Evolutionary conservation across 208 protist species (phyloP).

Genomic region (Acanthamoeba triangularis): DNA sequence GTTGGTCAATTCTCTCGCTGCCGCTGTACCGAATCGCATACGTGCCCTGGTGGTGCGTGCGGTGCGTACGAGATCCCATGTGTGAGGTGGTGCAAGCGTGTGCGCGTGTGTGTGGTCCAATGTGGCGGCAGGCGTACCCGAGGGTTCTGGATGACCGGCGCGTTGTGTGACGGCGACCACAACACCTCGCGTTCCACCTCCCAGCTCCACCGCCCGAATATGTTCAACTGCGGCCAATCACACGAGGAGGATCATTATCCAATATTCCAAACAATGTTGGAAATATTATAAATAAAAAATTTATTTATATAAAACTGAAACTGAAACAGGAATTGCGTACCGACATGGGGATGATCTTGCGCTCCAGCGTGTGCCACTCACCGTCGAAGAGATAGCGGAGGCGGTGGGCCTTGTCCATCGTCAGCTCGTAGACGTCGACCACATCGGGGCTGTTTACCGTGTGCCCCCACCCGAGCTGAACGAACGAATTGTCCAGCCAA

Average conservation of each 20-base stretch:
- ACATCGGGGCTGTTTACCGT: conserved; percentile 57
- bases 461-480: conserved; percentile 52
- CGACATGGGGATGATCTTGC: neutral
- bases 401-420: conserved; percentile 17
- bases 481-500: neutral
- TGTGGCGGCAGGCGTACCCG: neutral
- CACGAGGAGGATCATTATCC: neutral
- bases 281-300: too few relatives aligned
- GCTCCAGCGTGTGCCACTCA: conserved; percentile 52
- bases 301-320: too few relatives aligned
- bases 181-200: conserved; percentile 46
- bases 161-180: conserved; percentile 60
- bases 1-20: conserved; percentile 27
- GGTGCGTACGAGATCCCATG: neutral
- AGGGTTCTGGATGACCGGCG: conserved; percentile 43
- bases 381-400: conserved; percentile 47
- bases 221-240: neutral
- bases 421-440: conserved; percentile 72
- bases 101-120: neutral
- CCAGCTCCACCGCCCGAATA: conserved; percentile 44
- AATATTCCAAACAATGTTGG: too few relatives aligned
- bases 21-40: conserved; percentile 11
- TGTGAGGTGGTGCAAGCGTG: neutral
- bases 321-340: neutral
- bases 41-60: conserved; percentile 2